Base-by-base conservation (phyloP, 805 yeast genomes). In the Starmerella gropengiesseri region DNA sequence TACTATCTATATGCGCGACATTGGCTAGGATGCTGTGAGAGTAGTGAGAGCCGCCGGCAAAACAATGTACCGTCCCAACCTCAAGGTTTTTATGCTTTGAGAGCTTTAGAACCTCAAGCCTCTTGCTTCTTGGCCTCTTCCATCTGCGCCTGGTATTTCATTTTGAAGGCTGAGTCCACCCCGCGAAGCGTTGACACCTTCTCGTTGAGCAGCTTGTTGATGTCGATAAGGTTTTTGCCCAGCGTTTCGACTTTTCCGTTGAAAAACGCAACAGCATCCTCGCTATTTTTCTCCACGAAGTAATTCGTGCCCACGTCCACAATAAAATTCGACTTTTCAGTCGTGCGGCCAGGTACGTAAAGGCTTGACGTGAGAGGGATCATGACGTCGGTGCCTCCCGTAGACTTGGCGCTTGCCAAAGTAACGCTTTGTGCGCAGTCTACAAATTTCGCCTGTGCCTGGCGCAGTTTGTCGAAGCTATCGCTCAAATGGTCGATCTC, bases 251-350 rank as follows among this genome's bases (percentile, higher is more conserved):
- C 74, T 61, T 91, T 85, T 44, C 67, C 70, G 46, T 78, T 73
- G 60, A 84, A 89, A 55, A 85, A 89, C 42, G 60, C 61, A 48
- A 74, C 66, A 1, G 95, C 80, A 36, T 81, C 85, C 7, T 65
- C 64, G 0, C 75, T 73, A 37, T 61, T 61, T 62, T 91, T 91
- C 58, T 85, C 95, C 14, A 86, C 87, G 58, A 73, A 91, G 59
- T 91, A 91, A 2, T 97, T 97, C 0, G 98, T 91, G 27, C 98
- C 98, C 20, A 91, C 78, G 58, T 91, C 98, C 8, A 91, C 95
- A 59, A 91, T 67, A 55, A 80, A 91, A 45, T 71, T 76, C 46
- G 78, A 71, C 40, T 71, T 71, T 45, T 80, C 75, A 33, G 69
- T 67, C 40, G 83, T 70, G 41, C 67, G 73, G 2, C 97, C 98